Percentiles rank a stretch among this genome's conserved stretches.
phyloP scores from a whole-genome alignment of 148 eudicot species.

The Amaranthus hypochondriacus region DNA sequence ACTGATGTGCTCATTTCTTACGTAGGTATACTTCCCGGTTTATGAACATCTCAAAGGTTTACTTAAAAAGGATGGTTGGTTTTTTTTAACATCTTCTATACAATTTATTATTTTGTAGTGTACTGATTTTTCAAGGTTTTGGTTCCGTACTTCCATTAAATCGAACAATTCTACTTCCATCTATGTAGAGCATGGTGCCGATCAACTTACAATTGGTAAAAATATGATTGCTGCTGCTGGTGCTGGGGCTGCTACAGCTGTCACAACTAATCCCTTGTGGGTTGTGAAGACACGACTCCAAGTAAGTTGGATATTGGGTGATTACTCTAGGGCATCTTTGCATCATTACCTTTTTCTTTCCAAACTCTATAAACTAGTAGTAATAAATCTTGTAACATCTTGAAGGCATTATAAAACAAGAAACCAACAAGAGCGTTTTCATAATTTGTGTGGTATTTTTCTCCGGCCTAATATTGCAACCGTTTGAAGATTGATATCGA shows the following conservation, averaged over 20 bases:
- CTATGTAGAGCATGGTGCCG: conserved; percentile 41
- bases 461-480: too few species aligned
- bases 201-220: conserved; percentile 67
- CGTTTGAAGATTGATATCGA: too few species aligned
- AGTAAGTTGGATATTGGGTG: conserved; percentile 44
- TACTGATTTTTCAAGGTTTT: conserved; percentile 4
- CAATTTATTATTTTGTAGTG: conserved; percentile 8
- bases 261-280: conserved; percentile 88
- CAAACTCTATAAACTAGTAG: too few species aligned
- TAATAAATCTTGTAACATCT: too few species aligned
- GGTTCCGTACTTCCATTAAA: conserved; percentile 8
- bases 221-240: conserved; percentile 93
- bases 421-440: too few species aligned
- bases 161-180: neutral
- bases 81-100: conserved; percentile 4
- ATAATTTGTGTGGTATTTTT: too few species aligned
- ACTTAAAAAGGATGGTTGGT: conserved; percentile 63
- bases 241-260: conserved; percentile 88
- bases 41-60: conserved; percentile 73
- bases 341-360: too few species aligned
- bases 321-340: too few species aligned
- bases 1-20: conserved; percentile 36
- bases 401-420: too few species aligned
- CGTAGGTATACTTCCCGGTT: conserved; percentile 86
- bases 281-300: conserved; percentile 98